Conservation (phyloP, 78 protist genomes). For the Tieghemostelium lacteum region DNA sequence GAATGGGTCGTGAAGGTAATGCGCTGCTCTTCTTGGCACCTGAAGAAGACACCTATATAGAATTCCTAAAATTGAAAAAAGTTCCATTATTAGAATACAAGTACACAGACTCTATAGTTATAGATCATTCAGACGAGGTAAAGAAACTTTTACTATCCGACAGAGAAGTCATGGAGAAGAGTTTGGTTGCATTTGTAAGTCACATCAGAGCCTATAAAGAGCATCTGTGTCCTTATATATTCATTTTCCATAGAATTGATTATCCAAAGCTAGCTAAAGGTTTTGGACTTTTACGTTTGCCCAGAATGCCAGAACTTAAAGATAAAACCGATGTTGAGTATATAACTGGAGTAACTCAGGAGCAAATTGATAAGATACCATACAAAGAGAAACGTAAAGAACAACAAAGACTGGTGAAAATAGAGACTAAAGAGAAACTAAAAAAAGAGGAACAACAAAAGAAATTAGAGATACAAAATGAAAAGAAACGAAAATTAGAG, state of each 20-base stretch:
- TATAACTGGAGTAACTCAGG: conserved; percentile 13
- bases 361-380: conserved; percentile 23
- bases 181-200: conserved; percentile 77
- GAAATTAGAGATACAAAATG: background rate
- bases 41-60: conserved; percentile 83
- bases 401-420: conserved; percentile 20
- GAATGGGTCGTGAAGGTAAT: conserved; percentile 89
- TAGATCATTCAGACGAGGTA: background rate
- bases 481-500: background rate
- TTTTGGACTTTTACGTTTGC: conserved; percentile 58
- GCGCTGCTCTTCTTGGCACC: conserved; percentile 81
- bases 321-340: background rate
- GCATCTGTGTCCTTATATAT: conserved; percentile 86
- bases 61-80: conserved; percentile 65
- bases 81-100: conserved; percentile 48
- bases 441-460: conserved; percentile 4
- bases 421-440: conserved; percentile 1
- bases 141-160: conserved; percentile 5
- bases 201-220: conserved; percentile 90
- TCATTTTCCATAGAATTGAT: conserved; percentile 71
- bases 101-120: background rate
- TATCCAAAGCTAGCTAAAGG: conserved; percentile 67
- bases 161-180: conserved; percentile 45
- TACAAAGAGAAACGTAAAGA: conserved; percentile 51
- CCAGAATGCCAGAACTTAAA: conserved; percentile 75